Conservation (phyloP, 495 filamentous ascomycete species). For the Bacidia rubella region DNA sequence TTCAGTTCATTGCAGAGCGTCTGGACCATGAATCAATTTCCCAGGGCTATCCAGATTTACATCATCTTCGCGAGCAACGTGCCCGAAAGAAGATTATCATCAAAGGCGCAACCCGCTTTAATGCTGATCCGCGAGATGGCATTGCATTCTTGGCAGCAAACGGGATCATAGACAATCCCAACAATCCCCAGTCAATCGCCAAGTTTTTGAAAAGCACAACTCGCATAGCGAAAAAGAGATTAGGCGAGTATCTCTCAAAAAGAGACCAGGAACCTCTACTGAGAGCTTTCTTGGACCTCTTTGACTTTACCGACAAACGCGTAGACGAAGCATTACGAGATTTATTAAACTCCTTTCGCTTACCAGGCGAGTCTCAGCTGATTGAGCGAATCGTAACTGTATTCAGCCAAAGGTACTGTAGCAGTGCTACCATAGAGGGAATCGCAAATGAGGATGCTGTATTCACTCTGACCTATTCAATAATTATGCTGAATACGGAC, state of each 20-base stretch:
- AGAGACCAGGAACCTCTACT: conserved; percentile 69
- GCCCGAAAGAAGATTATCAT: conserved; percentile 76
- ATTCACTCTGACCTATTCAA: conserved; percentile 84
- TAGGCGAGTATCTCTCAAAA: conserved; percentile 90
- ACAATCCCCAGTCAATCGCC: conserved; percentile 60
- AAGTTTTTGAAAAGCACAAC: conserved; percentile 73
- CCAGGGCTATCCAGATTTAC: conserved; percentile 55
- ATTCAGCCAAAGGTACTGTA: conserved; percentile 78
- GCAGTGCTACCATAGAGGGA: conserved; percentile 54
- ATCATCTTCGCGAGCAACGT: conserved; percentile 52
- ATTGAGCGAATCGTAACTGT: conserved; percentile 85
- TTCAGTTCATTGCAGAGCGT: conserved; percentile 82
- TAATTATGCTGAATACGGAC: conserved; percentile 92
- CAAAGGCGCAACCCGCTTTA: conserved; percentile 81
- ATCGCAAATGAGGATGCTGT: conserved; percentile 81
- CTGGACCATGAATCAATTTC: conserved; percentile 52
- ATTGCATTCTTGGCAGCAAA: conserved; percentile 73
- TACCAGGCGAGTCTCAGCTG: conserved; percentile 82
- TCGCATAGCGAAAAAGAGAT: conserved; percentile 73
- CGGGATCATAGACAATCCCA: conserved; percentile 64
- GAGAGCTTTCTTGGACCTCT: conserved; percentile 66
- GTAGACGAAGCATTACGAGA: conserved; percentile 83
- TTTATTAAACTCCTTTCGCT: conserved; percentile 79
- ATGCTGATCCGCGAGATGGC: conserved; percentile 82
- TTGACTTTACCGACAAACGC: conserved; percentile 75